These are phyloP conservation scores for Colletotrichum paranaense DNA, from an alignment of 2,329 filamentous ascomycete species.

Conservation along the genomic window DNA sequence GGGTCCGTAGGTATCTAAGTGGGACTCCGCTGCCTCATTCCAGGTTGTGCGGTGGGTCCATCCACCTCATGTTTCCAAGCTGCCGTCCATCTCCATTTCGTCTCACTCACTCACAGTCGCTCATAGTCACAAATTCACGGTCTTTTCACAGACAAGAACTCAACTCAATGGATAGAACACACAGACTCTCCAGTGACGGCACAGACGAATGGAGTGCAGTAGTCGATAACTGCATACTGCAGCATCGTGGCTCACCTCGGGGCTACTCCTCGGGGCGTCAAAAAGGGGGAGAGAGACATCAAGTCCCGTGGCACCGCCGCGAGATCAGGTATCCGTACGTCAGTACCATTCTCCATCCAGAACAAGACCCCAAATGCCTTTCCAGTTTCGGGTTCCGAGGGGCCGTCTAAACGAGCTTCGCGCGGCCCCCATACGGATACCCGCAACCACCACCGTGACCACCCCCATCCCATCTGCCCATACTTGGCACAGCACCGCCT, in stretches of 20 bases:
- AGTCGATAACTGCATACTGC: neutral
- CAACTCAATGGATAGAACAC: neutral
- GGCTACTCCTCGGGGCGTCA: neutral
- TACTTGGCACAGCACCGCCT: constrained; percentile 9
- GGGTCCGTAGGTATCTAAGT: neutral
- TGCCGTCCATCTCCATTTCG: neutral
- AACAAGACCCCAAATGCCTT: neutral
- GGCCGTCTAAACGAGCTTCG: constrained; percentile 15
- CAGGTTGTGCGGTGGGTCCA: neutral
- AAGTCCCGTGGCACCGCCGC: neutral
- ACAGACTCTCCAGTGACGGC: neutral
- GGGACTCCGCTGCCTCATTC: neutral
- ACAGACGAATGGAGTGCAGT: neutral
- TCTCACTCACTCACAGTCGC: neutral
- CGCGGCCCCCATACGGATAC: neutral
- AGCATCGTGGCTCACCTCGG: neutral
- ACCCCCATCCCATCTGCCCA: neutral
- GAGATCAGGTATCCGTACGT: neutral
- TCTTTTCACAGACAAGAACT: neutral
- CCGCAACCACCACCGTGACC: too few species aligned
- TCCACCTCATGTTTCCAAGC: neutral
- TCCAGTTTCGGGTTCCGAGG: constrained; percentile 6
- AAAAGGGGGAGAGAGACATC: neutral
- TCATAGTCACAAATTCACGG: too few species aligned
- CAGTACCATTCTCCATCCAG: neutral